phyloP scores from a whole-genome alignment of 164 flowering plant species.

The Vitis labrusca region DNA sequence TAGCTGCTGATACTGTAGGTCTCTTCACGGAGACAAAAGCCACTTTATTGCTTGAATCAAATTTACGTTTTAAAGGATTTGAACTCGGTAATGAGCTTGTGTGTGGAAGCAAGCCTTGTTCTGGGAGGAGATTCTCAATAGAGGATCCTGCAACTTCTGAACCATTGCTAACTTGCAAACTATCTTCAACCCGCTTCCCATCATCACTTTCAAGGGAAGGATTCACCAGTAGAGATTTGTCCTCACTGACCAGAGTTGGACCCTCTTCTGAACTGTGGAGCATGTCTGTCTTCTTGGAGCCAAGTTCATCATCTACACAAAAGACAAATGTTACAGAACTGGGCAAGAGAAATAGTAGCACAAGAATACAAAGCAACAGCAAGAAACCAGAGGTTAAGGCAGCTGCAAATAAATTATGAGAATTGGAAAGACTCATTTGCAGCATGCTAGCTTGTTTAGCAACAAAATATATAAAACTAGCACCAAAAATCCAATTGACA shows the following conservation, averaged over 20 bases:
- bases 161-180: not conserved
- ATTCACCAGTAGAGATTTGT: conserved; percentile 1
- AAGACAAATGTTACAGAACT: not conserved
- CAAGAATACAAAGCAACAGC: not conserved
- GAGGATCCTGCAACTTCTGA: conserved; percentile 7
- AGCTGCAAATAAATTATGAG: too few relatives aligned
- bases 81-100: conserved; percentile 16
- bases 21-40: conserved; percentile 53
- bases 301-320: conserved; percentile 21
- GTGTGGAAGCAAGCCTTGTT: conserved; percentile 8
- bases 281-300: conserved; percentile 12
- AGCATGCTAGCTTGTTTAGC: too few relatives aligned
- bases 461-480: too few relatives aligned
- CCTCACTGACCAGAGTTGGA: not conserved
- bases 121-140: not conserved
- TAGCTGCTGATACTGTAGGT: conserved; percentile 22
- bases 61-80: conserved; percentile 13
- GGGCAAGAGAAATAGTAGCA: not conserved
- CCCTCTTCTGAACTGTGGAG: conserved; percentile 6
- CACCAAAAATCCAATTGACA: too few relatives aligned
- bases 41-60: conserved; percentile 31
- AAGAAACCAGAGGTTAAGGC: not conserved
- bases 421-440: too few relatives aligned
- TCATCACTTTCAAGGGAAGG: conserved; percentile 6
- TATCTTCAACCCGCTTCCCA: conserved; percentile 12